These are phyloP conservation scores for Austroboletus eburneus DNA, from an alignment of 768 basidiomycete genomes.

Conservation along the genomic window DNA sequence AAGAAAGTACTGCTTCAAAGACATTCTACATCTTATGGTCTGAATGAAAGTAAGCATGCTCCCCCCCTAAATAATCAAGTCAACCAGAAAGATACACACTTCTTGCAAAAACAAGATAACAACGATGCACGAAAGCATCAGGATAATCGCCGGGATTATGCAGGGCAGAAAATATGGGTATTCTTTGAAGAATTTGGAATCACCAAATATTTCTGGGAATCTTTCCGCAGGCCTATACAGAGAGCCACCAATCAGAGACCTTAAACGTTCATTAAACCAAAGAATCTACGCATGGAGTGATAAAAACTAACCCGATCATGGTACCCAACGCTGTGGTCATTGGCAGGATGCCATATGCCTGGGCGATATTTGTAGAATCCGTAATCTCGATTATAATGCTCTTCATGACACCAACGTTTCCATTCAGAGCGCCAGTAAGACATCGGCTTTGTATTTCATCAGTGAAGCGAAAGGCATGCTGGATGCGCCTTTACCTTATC, in stretches of 20 bases:
- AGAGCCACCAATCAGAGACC: slow-evolving; percentile 65
- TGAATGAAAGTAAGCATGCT: slow-evolving; percentile 2
- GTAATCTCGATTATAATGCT: slow-evolving; percentile 44
- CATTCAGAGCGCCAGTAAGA: slow-evolving; percentile 47
- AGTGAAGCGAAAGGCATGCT: too few species aligned
- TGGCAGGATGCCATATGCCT: slow-evolving; percentile 59
- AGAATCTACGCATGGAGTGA: neutral
- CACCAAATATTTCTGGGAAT: slow-evolving; percentile 58
- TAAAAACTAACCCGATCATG: too few species aligned
- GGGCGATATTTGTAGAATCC: slow-evolving; percentile 27
- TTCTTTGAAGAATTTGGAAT: slow-evolving; percentile 49
- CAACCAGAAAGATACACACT: too few species aligned
- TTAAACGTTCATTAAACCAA: slow-evolving; percentile 21
- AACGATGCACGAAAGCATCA: slow-evolving; percentile 38
- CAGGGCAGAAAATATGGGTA: slow-evolving; percentile 78
- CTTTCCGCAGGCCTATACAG: slow-evolving; percentile 62
- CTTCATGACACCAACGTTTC: slow-evolving; percentile 50
- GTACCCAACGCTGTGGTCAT: slow-evolving; percentile 12
- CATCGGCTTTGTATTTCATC: slow-evolving; percentile 35
- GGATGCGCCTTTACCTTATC: too few species aligned
- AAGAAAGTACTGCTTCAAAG: slow-evolving; percentile 16
- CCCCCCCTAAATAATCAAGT: too few species aligned
- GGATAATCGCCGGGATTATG: slow-evolving; percentile 56
- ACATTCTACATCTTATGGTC: slow-evolving; percentile 14
- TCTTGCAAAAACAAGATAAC: too few species aligned